Percentiles rank a stretch among this genome's conserved stretches.
phyloP scores from a whole-genome alignment of 192 early-diverging fungal species.

The Entomortierella lignicola region DNA sequence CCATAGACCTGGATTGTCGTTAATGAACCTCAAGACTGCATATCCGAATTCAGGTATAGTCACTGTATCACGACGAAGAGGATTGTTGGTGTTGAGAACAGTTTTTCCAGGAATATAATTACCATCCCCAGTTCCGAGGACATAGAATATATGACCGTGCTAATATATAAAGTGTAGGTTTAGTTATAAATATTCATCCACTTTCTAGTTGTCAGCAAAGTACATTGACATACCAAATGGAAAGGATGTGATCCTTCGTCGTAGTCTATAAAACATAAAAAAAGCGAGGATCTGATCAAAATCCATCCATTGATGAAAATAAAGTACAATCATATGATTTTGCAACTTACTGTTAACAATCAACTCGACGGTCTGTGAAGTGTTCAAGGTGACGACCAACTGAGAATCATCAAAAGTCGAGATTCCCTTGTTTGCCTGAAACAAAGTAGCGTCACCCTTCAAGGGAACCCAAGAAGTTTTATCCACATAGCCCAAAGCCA shows the following conservation, averaged over 20 bases:
- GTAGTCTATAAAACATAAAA: background rate
- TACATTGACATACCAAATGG: slow-evolving; percentile 19
- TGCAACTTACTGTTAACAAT: slow-evolving; percentile 19
- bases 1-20: slow-evolving; percentile 58
- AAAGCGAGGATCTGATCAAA: background rate
- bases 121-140: background rate
- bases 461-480: slow-evolving; percentile 39
- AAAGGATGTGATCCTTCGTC: slow-evolving; percentile 52
- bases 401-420: slow-evolving; percentile 15
- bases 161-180: slow-evolving; percentile 51
- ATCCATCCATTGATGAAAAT: no score
- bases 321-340: no score
- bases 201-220: no score
- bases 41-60: slow-evolving; percentile 43
- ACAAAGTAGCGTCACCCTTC: slow-evolving; percentile 24
- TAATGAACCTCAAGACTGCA: slow-evolving; percentile 29
- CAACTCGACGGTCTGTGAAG: slow-evolving; percentile 29
- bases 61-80: slow-evolving; percentile 45
- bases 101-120: slow-evolving; percentile 4
- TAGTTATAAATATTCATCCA: no score
- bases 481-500: slow-evolving; percentile 36
- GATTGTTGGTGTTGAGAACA: slow-evolving; percentile 22
- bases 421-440: slow-evolving; percentile 21
- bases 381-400: slow-evolving; percentile 12
- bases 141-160: slow-evolving; percentile 36